phyloP scores from a whole-genome alignment of 805 yeast species.

The Wickerhamiella allomyrinae region DNA sequence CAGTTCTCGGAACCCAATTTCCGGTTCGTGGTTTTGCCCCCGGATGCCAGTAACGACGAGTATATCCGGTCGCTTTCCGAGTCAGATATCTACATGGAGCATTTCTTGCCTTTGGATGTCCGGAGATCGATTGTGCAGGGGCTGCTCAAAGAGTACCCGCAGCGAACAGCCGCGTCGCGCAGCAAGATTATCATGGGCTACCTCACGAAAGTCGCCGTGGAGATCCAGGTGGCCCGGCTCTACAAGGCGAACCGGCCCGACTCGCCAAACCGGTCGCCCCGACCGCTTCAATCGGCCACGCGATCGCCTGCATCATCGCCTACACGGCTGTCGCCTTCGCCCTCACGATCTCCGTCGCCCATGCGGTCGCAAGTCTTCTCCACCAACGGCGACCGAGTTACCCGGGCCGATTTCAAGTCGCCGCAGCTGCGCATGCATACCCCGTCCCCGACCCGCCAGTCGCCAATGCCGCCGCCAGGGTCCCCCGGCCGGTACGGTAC shows the following conservation, averaged over 20 bases:
- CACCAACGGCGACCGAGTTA: neutral
- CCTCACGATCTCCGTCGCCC: slow-evolving; percentile 5
- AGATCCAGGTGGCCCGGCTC: slow-evolving; percentile 52
- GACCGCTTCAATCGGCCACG: neutral
- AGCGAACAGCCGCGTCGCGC: slow-evolving; percentile 15
- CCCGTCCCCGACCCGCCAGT: neutral
- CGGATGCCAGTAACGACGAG: slow-evolving; percentile 31
- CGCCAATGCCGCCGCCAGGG: slow-evolving; percentile 7
- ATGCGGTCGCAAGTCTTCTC: neutral
- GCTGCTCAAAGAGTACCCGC: slow-evolving; percentile 15
- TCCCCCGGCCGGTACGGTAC: slow-evolving; percentile 5
- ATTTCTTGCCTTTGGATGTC: slow-evolving; percentile 29
- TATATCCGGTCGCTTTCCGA: slow-evolving; percentile 33
- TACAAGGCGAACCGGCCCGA: slow-evolving; percentile 36
- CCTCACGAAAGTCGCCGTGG: slow-evolving; percentile 38
- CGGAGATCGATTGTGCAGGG: slow-evolving; percentile 31
- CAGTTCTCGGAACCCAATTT: slow-evolving; percentile 19
- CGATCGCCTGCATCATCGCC: slow-evolving; percentile 2
- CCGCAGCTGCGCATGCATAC: slow-evolving; percentile 8
- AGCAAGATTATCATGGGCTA: slow-evolving; percentile 37
- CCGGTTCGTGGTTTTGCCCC: slow-evolving; percentile 28
- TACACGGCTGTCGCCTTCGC: neutral
- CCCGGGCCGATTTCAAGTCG: neutral
- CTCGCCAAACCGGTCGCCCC: no score
- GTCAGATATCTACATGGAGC: slow-evolving; percentile 46